phyloP scores from a whole-genome alignment of 306 rosid species.

The Lupinus albus region DNA sequence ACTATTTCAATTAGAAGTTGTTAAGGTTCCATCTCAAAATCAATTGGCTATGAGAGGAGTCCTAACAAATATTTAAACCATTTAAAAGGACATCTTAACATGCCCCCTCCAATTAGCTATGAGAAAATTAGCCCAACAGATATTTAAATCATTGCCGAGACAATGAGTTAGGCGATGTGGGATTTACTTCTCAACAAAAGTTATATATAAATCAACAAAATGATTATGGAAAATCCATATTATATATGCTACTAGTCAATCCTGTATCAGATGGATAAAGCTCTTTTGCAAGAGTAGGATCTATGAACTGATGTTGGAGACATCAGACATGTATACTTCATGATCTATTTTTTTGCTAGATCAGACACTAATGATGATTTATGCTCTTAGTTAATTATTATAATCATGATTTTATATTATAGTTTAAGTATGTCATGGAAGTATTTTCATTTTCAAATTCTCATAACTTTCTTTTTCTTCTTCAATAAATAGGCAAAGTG shows the following conservation, averaged over 20 bases:
- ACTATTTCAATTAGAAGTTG: background rate
- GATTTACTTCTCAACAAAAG: too few relatives aligned
- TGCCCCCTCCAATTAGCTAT: too few relatives aligned
- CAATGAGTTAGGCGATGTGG: too few relatives aligned
- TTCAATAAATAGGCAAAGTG: constrained; percentile 62
- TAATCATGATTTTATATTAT: constrained; percentile 8
- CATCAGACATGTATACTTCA: background rate
- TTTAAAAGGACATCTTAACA: too few relatives aligned
- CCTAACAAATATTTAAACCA: too few relatives aligned
- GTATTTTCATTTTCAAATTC: constrained; percentile 2
- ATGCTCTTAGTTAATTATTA: background rate
- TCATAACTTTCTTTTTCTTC: constrained; percentile 19
- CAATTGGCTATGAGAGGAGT: too few relatives aligned
- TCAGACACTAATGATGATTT: constrained; percentile 2
- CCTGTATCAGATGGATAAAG: background rate
- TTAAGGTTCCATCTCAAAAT: too few relatives aligned
- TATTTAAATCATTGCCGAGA: too few relatives aligned
- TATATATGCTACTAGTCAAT: background rate
- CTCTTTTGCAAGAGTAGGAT: background rate
- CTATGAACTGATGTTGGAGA: background rate
- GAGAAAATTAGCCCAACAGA: too few relatives aligned
- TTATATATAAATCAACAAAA: background rate
- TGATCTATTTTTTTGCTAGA: constrained; percentile 6
- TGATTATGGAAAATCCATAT: background rate
- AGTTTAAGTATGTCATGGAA: constrained; percentile 14